A percentile compares a stretch with the other conserved stretches of the same genome.
Conservation (phyloP, 371 early-diverging fungal species). For the Capillidium rhysosporum region DNA sequence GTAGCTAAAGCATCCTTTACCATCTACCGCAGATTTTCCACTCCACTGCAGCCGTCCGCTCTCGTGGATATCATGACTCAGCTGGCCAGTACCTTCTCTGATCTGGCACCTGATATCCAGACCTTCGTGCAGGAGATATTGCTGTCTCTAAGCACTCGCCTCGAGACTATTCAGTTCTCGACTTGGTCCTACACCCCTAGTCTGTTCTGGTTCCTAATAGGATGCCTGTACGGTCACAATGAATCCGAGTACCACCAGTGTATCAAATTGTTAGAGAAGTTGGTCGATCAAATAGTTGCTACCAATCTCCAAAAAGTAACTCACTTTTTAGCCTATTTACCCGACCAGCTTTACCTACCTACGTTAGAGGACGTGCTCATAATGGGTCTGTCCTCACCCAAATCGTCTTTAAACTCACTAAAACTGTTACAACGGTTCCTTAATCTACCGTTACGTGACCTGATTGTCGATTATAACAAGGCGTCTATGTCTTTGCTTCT, state of each 20-base stretch:
- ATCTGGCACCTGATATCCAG: constrained; percentile 58
- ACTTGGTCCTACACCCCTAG: constrained; percentile 20
- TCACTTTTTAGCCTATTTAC: background rate
- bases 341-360: background rate
- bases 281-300: background rate
- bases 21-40: constrained; percentile 58
- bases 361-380: constrained; percentile 10
- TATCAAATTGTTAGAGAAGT: background rate
- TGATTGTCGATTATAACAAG: constrained; percentile 11
- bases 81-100: constrained; percentile 66
- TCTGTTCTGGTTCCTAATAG: background rate
- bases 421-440: constrained; percentile 39
- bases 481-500: background rate
- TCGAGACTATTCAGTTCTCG: constrained; percentile 28
- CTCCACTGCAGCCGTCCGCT: constrained; percentile 55
- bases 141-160: constrained; percentile 41
- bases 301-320: background rate
- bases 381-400: constrained; percentile 7
- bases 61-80: constrained; percentile 65
- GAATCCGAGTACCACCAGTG: background rate
- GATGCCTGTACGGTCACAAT: background rate
- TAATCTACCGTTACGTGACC: constrained; percentile 34
- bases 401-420: constrained; percentile 11
- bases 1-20: constrained; percentile 79
- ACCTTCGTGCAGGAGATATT: constrained; percentile 75